Conservation (phyloP, 2,329 filamentous ascomycete species). For the Calonectria hawksworthii region DNA sequence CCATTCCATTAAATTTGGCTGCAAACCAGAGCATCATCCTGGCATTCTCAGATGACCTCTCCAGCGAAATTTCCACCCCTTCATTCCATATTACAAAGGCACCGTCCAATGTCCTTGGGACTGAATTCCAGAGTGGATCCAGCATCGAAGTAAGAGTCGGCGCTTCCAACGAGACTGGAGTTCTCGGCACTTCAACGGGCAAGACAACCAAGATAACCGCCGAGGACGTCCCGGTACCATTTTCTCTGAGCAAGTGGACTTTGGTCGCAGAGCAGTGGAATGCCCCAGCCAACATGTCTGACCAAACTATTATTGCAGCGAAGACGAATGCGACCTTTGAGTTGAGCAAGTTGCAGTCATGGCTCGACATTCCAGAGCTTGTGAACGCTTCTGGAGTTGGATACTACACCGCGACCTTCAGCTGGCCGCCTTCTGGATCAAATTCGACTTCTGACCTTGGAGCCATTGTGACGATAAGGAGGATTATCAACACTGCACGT, state of each 20-base stretch:
- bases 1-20: conserved; percentile 6
- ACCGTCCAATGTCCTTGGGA: neutral
- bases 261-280: conserved; percentile 20
- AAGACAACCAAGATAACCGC: neutral
- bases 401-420: conserved; percentile 18
- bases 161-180: neutral
- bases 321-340: conserved; percentile 13
- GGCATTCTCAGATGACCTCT: neutral
- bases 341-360: neutral
- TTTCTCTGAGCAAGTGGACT: conserved; percentile 1
- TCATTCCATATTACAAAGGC: neutral
- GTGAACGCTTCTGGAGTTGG: conserved; percentile 18
- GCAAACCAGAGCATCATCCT: conserved; percentile 18
- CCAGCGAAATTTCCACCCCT: neutral
- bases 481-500: neutral
- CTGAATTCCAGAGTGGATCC: neutral
- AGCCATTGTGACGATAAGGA: neutral
- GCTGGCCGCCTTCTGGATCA: neutral
- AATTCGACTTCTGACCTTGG: neutral
- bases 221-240: neutral
- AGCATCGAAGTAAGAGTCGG: neutral
- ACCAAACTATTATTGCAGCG: neutral
- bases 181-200: neutral
- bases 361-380: conserved; percentile 7
- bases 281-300: neutral